phyloP scores from a whole-genome alignment of 768 basidiomycete species.

The Hericium rajendrae region DNA sequence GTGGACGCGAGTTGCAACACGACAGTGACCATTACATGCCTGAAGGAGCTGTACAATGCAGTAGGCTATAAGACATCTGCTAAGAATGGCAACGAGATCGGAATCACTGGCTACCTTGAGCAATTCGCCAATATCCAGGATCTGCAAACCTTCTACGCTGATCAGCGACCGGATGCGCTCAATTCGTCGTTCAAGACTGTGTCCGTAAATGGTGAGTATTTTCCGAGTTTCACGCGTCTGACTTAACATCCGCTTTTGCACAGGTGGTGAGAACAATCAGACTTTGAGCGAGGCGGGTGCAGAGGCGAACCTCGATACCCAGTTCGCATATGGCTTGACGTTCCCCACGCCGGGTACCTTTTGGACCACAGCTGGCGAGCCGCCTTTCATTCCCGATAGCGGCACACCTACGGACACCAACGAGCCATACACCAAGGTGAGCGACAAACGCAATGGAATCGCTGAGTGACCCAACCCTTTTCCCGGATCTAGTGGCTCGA shows the following conservation, averaged over 20 bases:
- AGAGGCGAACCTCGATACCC: conserved; percentile 17
- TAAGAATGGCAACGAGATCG: conserved; percentile 23
- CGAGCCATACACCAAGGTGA: conserved; percentile 10
- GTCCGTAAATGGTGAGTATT: conserved; percentile 41
- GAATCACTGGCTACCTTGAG: conserved; percentile 26
- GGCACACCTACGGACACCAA: conserved; percentile 1
- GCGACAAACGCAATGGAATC: background rate
- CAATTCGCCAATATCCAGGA: conserved; percentile 24
- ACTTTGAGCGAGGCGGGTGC: conserved; percentile 4
- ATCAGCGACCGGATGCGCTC: conserved; percentile 23
- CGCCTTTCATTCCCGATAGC: conserved; percentile 14
- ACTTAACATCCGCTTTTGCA: background rate
- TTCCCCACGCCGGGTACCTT: conserved; percentile 17
- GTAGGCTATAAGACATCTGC: conserved; percentile 19
- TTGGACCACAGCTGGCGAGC: conserved; percentile 15
- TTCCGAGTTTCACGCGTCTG: background rate
- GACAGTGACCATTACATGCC: conserved; percentile 26
- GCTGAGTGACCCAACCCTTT: background rate
- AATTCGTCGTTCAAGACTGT: conserved; percentile 40
- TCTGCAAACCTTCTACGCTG: conserved; percentile 23
- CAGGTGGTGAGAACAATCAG: conserved; percentile 15
- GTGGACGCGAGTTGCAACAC: conserved; percentile 26
- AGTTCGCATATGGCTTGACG: conserved; percentile 16
- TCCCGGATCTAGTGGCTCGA: conserved; percentile 44
- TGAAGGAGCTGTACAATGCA: conserved; percentile 27